Conservation (phyloP, 495 filamentous ascomycete species). For the Xylaria nigripes region DNA sequence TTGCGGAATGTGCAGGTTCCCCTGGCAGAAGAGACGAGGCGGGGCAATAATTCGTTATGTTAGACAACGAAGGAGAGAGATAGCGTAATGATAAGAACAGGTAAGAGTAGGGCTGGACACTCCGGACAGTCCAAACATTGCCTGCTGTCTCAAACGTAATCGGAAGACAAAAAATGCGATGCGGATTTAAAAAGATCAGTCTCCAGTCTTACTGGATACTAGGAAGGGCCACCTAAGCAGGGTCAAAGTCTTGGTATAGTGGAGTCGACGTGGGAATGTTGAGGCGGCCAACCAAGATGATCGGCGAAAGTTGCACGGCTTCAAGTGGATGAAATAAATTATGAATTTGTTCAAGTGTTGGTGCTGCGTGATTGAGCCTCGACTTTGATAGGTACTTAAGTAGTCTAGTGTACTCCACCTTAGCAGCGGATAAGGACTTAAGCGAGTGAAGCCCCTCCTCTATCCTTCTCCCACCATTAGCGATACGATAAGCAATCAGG, state of each 20-base stretch:
- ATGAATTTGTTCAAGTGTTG: neutral
- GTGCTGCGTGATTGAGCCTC: neutral
- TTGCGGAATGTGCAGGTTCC: neutral
- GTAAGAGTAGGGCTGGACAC: neutral
- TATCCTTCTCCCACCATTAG: neutral
- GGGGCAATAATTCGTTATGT: conserved; percentile 1
- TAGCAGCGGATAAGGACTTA: conserved; percentile 5
- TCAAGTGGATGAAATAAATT: conserved; percentile 1
- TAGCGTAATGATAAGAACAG: neutral
- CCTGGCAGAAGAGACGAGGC: neutral
- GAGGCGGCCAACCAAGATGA: neutral
- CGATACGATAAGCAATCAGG: conserved; percentile 7
- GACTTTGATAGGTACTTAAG: neutral
- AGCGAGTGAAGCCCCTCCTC: neutral
- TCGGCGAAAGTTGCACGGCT: conserved; percentile 1
- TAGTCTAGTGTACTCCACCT: too few species aligned
- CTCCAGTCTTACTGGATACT: neutral
- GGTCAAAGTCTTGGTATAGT: neutral
- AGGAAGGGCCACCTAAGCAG: neutral
- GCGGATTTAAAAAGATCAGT: neutral
- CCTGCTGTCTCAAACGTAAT: neutral
- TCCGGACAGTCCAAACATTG: conserved; percentile 5
- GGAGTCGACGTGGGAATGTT: neutral
- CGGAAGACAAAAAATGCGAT: neutral
- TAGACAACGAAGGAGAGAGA: conserved; percentile 2